Conservation (phyloP, 257 asterid genomes). For the Eustoma russellianum region DNA sequence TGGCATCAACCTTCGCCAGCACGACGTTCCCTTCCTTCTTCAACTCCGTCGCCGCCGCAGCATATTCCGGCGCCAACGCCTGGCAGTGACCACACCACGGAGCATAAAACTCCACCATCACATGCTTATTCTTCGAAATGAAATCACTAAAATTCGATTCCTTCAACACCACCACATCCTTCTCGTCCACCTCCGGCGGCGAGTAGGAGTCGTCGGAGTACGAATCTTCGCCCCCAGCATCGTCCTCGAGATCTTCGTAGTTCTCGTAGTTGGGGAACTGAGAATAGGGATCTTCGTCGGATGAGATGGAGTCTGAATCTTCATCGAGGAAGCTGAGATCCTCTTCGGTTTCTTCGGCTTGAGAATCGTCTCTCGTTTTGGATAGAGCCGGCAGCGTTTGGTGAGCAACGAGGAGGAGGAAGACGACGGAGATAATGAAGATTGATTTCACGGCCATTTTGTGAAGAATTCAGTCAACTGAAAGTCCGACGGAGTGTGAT, state of each 20-base stretch:
- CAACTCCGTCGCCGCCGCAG: slow-evolving; percentile 92
- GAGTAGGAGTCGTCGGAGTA: slow-evolving; percentile 15
- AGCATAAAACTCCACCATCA: slow-evolving; percentile 92
- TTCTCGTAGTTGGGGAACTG: slow-evolving; percentile 48
- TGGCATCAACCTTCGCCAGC: slow-evolving; percentile 88
- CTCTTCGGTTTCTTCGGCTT: slow-evolving; percentile 46
- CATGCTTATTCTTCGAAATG: slow-evolving; percentile 56
- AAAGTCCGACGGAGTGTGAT: neutral
- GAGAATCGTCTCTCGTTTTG: slow-evolving; percentile 7
- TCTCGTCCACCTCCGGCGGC: slow-evolving; percentile 64
- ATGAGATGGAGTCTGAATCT: slow-evolving; percentile 19
- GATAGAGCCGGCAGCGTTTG: slow-evolving; percentile 16
- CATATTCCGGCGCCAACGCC: slow-evolving; percentile 84
- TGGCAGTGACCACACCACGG: slow-evolving; percentile 99
- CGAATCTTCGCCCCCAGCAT: slow-evolving; percentile 6
- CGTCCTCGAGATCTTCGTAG: slow-evolving; percentile 57
- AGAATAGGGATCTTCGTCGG: slow-evolving; percentile 21
- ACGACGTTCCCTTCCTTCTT: slow-evolving; percentile 46
- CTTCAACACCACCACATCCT: slow-evolving; percentile 69
- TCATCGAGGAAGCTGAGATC: slow-evolving; percentile 72
- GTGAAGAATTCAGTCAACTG: neutral
- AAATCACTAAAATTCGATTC: slow-evolving; percentile 64
- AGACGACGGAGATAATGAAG: slow-evolving; percentile 30
- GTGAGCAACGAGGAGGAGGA: slow-evolving; percentile 27
- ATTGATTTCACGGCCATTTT: slow-evolving; percentile 29